phyloP scores from a whole-genome alignment of 1,284 basidiomycete genomes.

The Cystobasidium slooffiae region DNA sequence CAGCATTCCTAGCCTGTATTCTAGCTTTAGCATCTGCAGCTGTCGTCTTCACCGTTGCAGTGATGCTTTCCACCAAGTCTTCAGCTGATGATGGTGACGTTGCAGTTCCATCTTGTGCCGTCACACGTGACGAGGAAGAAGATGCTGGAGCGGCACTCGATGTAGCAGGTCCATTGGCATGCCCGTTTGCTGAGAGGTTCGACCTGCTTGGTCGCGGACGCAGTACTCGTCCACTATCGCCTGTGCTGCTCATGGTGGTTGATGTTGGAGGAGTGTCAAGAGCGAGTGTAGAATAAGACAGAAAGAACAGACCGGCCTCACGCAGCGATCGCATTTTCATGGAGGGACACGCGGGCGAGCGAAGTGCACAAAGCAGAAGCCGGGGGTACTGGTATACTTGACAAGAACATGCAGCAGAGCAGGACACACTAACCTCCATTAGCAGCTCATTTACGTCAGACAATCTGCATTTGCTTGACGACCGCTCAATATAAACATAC shows the following conservation, averaged over 20 bases:
- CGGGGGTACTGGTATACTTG: too few relatives aligned
- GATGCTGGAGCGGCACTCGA: not conserved
- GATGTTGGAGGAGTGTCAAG: slow-evolving; percentile 2
- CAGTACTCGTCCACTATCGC: slow-evolving; percentile 15
- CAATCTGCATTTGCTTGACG: too few relatives aligned
- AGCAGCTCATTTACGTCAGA: too few relatives aligned
- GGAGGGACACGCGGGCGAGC: not conserved
- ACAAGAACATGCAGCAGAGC: too few relatives aligned
- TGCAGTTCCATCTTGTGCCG: not conserved
- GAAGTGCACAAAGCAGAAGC: too few relatives aligned
- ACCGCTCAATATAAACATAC: too few relatives aligned
- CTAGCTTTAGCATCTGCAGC: slow-evolving; percentile 26
- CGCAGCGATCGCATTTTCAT: too few relatives aligned
- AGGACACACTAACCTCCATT: too few relatives aligned
- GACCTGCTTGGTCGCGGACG: slow-evolving; percentile 20
- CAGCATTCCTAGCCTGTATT: slow-evolving; percentile 16
- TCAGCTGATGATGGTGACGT: slow-evolving; percentile 21
- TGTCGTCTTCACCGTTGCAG: slow-evolving; percentile 11
- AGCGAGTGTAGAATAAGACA: not conserved
- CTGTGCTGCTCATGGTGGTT: not conserved
- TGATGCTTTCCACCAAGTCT: not conserved
- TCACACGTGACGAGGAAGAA: slow-evolving; percentile 27
- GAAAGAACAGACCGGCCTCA: not conserved
- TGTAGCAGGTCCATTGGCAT: not conserved
- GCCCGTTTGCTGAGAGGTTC: slow-evolving; percentile 11